Evolutionary conservation across 805 yeast species (phyloP), one percentile per base, ranked within the genome.

Genomic region (Torulaspora indica): DNA sequence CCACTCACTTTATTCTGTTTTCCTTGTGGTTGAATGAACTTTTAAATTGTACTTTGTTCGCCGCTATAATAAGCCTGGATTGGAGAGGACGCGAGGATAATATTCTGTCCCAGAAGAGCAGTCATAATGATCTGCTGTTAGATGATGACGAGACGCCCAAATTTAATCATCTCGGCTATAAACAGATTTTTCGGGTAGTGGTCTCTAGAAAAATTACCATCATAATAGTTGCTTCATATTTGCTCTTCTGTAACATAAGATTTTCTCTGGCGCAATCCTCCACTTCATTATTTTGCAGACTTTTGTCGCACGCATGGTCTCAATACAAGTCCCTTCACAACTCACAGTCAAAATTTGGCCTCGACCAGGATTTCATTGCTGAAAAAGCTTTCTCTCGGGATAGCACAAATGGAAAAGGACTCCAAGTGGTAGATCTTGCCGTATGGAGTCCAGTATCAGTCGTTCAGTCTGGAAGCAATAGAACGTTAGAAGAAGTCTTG

Each of bases 11-110:
- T 54, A 63, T 76, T 1, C 53, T 72, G 1, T 40, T 74, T 23
- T 73, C 81, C 0, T 52, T 84, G n/a, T 23, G 77, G 1, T 61
- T 81, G 31, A 86, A 83, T 50, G 83, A 78, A 56, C 45, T 74
- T 4, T 64, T 86, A 30, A 87, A 81, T 51, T 57, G 79, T 38
- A 76, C 90, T 1, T 85, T 72, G 60, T 76, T 85, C 46, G 68
- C 80, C 1, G 79, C 88, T 0, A 77, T 85, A 1, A 65, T 85
- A 24, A 72, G 82, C 13, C 75, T 86, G 30, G 95, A 87, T 64
- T 65, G 81, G 24, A 74, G 81, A 37, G 71, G 87, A 42, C 60
- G 75, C 22, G 90, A 82, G 52, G 69, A 82, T 13, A 75, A 75
- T 12, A 87, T 81, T 47, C 58, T 80, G 9, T 7, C 8, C 34